Evolutionary conservation across 2,329 filamentous ascomycete genomes (phyloP).

Genomic region (Diaporthe sp.): DNA sequence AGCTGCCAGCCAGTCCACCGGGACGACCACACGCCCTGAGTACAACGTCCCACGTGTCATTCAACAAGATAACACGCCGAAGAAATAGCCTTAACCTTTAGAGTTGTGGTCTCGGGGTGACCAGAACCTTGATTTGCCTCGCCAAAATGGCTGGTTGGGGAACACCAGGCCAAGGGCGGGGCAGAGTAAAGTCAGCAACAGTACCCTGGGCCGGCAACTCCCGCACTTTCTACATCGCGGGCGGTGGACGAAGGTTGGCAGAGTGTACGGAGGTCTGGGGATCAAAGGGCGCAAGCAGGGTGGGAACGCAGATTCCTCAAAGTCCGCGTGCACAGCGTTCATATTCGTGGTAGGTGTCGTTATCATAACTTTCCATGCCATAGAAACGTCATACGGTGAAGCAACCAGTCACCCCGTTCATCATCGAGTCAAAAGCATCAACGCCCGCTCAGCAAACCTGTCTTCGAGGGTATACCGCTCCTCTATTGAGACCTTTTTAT

Average conservation of each 20-base stretch:
- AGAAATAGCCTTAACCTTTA: background rate
- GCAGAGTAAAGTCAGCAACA: background rate
- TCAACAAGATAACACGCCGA: background rate
- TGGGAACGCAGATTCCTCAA: background rate
- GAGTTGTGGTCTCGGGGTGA: background rate
- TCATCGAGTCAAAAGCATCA: background rate
- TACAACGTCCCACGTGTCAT: background rate
- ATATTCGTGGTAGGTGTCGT: constrained; percentile 22
- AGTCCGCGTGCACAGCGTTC: background rate
- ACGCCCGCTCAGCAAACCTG: constrained; percentile 8
- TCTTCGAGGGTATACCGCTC: background rate
- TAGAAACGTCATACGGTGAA: background rate
- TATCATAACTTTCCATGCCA: constrained; percentile 6
- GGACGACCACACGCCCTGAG: background rate
- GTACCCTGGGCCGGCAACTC: background rate
- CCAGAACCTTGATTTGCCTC: constrained; percentile 9
- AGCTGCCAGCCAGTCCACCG: background rate
- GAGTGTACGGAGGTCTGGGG: background rate
- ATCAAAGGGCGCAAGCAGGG: no score
- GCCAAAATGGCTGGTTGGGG: background rate
- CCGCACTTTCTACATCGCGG: no score
- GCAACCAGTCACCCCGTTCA: background rate
- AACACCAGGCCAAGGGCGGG: constrained; percentile 5
- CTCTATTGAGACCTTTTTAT: background rate
- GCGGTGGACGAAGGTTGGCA: fast-evolving